Evolutionary conservation across 2,329 filamentous ascomycete genomes (phyloP).

Genomic region (Cercospora citrullina): DNA sequence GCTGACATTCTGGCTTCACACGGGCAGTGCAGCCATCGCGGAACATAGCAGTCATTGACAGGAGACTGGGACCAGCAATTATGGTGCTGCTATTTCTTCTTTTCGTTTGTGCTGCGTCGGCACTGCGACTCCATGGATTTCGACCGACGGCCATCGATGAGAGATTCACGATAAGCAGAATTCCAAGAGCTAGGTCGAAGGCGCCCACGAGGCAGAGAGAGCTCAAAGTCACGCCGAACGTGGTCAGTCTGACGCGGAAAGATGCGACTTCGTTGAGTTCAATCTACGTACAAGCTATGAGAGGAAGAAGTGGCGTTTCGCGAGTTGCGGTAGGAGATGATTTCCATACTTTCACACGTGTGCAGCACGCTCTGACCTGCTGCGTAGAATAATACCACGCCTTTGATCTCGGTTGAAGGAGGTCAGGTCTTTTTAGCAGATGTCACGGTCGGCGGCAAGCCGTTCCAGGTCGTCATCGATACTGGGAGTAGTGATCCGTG

Average conservation of each 20-base stretch:
- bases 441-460: conserved; percentile 34
- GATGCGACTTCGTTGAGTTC: conserved; percentile 31
- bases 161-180: conserved; percentile 27
- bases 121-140: conserved; percentile 14
- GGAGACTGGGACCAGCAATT: neutral
- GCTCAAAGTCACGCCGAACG: conserved; percentile 31
- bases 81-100: conserved; percentile 21
- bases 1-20: too few relatives aligned
- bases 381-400: conserved; percentile 24
- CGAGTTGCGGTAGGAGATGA: conserved; percentile 17
- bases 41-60: too few relatives aligned
- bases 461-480: conserved; percentile 46
- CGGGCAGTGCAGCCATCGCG: too few relatives aligned
- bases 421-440: conserved; percentile 37
- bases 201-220: conserved; percentile 15
- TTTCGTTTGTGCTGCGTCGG: conserved; percentile 14
- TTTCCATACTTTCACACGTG: neutral
- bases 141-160: conserved; percentile 17
- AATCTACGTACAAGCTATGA: conserved; percentile 32
- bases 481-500: conserved; percentile 54
- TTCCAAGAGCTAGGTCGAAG: conserved; percentile 19
- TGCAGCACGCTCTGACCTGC: neutral
- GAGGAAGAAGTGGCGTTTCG: conserved; percentile 24
- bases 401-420: conserved; percentile 26
- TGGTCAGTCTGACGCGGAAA: conserved; percentile 26